Conservation (phyloP, 2,329 filamentous ascomycete genomes). For the Zelopaecilomyces penicillatus region DNA sequence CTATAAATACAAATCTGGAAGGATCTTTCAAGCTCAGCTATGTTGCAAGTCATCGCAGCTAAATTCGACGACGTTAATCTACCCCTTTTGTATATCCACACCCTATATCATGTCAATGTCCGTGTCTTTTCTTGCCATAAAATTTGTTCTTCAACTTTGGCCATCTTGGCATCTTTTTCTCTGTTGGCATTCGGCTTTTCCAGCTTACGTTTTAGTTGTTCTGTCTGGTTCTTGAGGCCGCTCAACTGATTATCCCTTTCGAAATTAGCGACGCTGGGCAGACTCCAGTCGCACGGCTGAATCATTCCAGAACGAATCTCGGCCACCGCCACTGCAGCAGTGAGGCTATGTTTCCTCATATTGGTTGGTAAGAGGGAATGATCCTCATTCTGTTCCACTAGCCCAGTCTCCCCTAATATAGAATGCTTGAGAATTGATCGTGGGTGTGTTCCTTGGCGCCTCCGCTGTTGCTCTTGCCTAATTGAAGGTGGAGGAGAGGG, state of each 20-base stretch:
- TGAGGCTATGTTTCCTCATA: conserved; percentile 17
- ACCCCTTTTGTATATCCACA: no score
- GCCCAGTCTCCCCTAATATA: not conserved
- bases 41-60: no score
- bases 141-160: not conserved
- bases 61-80: no score
- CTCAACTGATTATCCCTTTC: conserved; percentile 9
- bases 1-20: no score
- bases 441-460: conserved; percentile 21
- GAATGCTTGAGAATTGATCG: conserved; percentile 27
- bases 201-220: not conserved
- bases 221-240: not conserved
- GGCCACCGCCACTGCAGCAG: conserved; percentile 16
- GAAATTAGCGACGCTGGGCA: conserved; percentile 20
- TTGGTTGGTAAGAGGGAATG: conserved; percentile 6
- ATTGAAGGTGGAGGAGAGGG: conserved; percentile 23
- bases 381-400: not conserved
- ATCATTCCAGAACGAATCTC: conserved; percentile 20
- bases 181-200: conserved; percentile 1
- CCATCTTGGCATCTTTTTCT: conserved; percentile 4
- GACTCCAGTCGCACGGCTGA: conserved; percentile 9
- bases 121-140: no score
- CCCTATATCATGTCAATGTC: no score
- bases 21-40: no score
- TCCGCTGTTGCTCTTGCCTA: conserved; percentile 27